A percentile compares a stretch with the other conserved stretches of the same genome.
Evolutionary conservation across 805 yeast genomes (phyloP).

Genomic region (Metschnikowia picachoensis): DNA sequence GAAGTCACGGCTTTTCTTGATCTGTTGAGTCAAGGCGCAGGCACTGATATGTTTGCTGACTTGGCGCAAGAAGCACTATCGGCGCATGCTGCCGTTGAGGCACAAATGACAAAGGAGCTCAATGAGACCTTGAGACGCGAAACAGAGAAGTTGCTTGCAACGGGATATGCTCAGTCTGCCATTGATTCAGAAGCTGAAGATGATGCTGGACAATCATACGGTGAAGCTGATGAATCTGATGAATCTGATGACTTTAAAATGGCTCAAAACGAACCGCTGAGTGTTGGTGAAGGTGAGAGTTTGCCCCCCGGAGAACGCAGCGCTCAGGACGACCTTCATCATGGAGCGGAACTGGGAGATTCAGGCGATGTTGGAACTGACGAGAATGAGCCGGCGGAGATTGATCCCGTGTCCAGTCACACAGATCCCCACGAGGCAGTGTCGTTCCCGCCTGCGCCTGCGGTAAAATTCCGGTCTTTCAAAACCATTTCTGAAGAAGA

Average conservation of each 20-base stretch:
- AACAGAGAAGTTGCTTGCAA: background rate
- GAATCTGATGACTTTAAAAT: too few relatives aligned
- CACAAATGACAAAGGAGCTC: background rate
- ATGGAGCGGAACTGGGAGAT: too few relatives aligned
- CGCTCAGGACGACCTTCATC: too few relatives aligned
- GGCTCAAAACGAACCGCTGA: too few relatives aligned
- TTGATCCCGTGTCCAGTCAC: too few relatives aligned
- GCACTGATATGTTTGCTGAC: background rate
- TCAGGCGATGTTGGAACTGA: too few relatives aligned
- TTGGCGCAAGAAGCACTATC: slow-evolving; percentile 1
- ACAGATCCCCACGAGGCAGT: too few relatives aligned
- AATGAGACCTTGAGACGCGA: background rate
- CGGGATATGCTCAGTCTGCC: background rate
- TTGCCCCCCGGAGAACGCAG: too few relatives aligned
- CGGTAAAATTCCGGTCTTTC: slow-evolving; percentile 7
- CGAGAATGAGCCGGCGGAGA: too few relatives aligned
- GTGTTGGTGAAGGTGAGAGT: too few relatives aligned
- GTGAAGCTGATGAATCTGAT: too few relatives aligned
- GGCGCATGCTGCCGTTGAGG: background rate
- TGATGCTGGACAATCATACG: background rate
- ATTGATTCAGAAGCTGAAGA: background rate
- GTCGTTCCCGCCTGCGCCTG: too few relatives aligned
- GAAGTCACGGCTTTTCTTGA: background rate
- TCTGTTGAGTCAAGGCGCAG: background rate
- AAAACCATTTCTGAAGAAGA: slow-evolving; percentile 11